Evolutionary conservation across 768 basidiomycete genomes (phyloP), one percentile per base, ranked within the genome.

Genomic region (Nidularia pulvinata): DNA sequence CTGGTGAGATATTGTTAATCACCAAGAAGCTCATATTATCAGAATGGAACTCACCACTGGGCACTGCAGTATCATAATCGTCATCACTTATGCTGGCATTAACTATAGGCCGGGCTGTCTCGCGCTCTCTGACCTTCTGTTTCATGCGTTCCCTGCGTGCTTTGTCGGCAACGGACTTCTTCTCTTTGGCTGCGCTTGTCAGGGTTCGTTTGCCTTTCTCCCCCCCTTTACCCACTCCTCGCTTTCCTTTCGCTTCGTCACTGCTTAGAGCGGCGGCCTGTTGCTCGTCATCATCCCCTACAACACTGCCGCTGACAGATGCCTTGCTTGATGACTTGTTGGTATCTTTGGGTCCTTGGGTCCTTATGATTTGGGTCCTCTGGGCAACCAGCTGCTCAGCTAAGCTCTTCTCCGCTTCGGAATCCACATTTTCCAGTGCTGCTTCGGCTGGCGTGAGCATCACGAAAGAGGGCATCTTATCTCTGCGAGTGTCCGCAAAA

Each of bases 401-500:
- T 45, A 72, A 61, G 13, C 52, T 61, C 47, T 70, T 67, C 57
- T 79, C 80, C 46, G 75, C 76, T 19, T 67, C 69, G 7, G 77
- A 66, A 52, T 82, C 79, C 36, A 75, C 66, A 55, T 83, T 83
- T 58, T 82, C 82, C 48, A 62, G 52, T 13, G 63, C 63, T 9
- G 64, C 61, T 61, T 78, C 78, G 22, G 72, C 69, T 1, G 71
- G 60, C 3, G 75, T 73, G 44, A 83, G 64, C 32, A 66, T 59
- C 7, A 69, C 64, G 43, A 82, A 68, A 2, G 63, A 51, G 7
- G 80, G 78, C 10, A 66, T 63, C 37, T 69, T 69, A 42, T 70
- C 68, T 52, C 67, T 67, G 42, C 59, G 50, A 33, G 69, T 77
- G 61, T 84, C 82, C 42, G 81, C 74, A 63, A 91, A 91, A 0